phyloP scores from a whole-genome alignment of 1,284 basidiomycete species.

The Cutaneotrichosporon sp. region DNA sequence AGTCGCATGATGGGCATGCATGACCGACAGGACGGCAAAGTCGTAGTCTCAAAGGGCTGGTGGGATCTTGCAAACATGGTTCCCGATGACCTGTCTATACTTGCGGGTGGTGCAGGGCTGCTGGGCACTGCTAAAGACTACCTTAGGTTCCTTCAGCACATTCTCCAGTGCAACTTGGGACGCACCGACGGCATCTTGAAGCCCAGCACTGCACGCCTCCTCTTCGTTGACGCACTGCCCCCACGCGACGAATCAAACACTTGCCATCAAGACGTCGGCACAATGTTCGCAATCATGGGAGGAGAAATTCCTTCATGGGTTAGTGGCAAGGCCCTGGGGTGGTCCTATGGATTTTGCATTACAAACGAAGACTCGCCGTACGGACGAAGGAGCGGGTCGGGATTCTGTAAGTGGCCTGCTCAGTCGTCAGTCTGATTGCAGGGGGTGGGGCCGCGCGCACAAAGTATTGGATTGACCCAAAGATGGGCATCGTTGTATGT shows the following conservation, averaged over 20 bases:
- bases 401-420: constrained; percentile 8
- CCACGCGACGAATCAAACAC: constrained; percentile 2
- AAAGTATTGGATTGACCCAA: constrained; percentile 32
- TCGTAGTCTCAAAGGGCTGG: constrained; percentile 1
- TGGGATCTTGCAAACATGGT: not conserved
- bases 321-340: not conserved
- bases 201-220: not conserved
- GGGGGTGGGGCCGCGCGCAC: constrained; percentile 22
- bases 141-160: constrained; percentile 22
- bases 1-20: constrained; percentile 20
- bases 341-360: constrained; percentile 17
- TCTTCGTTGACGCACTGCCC: constrained; percentile 24
- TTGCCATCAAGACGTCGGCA: constrained; percentile 10
- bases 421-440: constrained; percentile 3
- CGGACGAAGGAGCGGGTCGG: constrained; percentile 23
- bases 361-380: constrained; percentile 7
- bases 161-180: constrained; percentile 2
- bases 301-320: not conserved
- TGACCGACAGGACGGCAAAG: constrained; percentile 15
- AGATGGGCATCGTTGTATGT: constrained; percentile 18
- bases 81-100: constrained; percentile 6
- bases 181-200: not conserved
- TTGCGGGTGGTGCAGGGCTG: constrained; percentile 32
- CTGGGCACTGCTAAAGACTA: constrained; percentile 34
- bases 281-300: constrained; percentile 1